Evolutionary conservation across 2,329 filamentous ascomycete species (phyloP).

Genomic region (Macrophomina tecta): DNA sequence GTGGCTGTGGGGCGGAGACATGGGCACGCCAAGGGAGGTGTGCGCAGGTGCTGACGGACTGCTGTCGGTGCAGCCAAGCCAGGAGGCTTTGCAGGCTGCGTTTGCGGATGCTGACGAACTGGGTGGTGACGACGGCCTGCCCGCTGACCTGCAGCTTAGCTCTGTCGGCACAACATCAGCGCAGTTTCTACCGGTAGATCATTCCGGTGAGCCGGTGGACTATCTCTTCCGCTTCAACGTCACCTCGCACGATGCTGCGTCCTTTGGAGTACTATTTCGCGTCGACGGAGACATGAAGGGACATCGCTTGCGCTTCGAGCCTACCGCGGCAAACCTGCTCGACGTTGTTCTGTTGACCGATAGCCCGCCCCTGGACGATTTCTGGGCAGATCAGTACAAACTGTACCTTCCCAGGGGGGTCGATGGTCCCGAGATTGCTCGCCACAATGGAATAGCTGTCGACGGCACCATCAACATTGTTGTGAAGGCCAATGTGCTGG

Average conservation of each 20-base stretch:
- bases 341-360: conserved; percentile 39
- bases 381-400: conserved; percentile 48
- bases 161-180: conserved; percentile 7
- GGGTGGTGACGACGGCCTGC: background rate
- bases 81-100: conserved; percentile 22
- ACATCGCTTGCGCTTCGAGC: conserved; percentile 28
- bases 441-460: conserved; percentile 35
- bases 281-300: conserved; percentile 27
- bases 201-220: background rate
- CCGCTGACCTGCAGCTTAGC: background rate
- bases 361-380: conserved; percentile 45
- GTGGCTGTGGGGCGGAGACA: conserved; percentile 49
- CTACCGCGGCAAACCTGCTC: conserved; percentile 5
- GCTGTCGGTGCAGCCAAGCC: conserved; percentile 34
- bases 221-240: conserved; percentile 26
- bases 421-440: conserved; percentile 45
- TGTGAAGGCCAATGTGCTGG: conserved; percentile 21
- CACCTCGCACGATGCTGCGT: conserved; percentile 12
- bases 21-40: conserved; percentile 42
- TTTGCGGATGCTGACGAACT: conserved; percentile 3
- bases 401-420: conserved; percentile 41
- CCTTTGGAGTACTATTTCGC: conserved; percentile 30
- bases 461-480: conserved; percentile 7
- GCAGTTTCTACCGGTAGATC: background rate
- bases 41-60: conserved; percentile 37